phyloP scores from a whole-genome alignment of 169 alveolate genomes.

The Eimeria sp. region DNA sequence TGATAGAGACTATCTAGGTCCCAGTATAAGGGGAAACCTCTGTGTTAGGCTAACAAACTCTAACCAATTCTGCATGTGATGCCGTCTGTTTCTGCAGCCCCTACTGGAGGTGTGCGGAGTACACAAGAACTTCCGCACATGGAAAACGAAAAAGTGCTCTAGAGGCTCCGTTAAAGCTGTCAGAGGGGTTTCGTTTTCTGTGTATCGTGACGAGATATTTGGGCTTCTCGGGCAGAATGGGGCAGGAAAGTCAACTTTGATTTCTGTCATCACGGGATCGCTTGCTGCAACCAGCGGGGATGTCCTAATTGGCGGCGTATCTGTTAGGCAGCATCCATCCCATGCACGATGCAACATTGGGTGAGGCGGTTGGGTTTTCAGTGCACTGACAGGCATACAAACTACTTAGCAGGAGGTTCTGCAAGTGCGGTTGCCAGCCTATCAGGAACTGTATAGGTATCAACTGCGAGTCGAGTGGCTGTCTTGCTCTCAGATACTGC shows the following conservation, averaged over 20 bases:
- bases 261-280: slow-evolving; percentile 82
- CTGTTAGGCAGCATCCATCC: slow-evolving; percentile 38
- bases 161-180: slow-evolving; percentile 60
- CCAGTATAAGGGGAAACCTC: background rate
- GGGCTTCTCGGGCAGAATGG: slow-evolving; percentile 96
- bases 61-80: no score
- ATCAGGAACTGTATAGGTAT: background rate
- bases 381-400: background rate
- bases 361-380: background rate
- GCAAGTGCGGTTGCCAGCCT: background rate
- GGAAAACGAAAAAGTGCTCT: slow-evolving; percentile 52
- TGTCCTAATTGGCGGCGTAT: slow-evolving; percentile 22
- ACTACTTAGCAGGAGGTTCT: background rate
- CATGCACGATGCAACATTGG: slow-evolving; percentile 59
- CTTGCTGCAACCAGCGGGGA: slow-evolving; percentile 36
- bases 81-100: slow-evolving; percentile 2
- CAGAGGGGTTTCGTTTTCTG: slow-evolving; percentile 52
- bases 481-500: slow-evolving; percentile 43
- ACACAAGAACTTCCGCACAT: slow-evolving; percentile 36
- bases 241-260: slow-evolving; percentile 96
- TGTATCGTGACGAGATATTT: slow-evolving; percentile 91
- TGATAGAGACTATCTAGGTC: background rate
- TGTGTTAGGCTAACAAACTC: background rate
- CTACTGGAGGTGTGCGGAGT: slow-evolving; percentile 53
- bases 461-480: background rate